phyloP scores from a whole-genome alignment of 495 filamentous ascomycete genomes.

The Halenospora varia region DNA sequence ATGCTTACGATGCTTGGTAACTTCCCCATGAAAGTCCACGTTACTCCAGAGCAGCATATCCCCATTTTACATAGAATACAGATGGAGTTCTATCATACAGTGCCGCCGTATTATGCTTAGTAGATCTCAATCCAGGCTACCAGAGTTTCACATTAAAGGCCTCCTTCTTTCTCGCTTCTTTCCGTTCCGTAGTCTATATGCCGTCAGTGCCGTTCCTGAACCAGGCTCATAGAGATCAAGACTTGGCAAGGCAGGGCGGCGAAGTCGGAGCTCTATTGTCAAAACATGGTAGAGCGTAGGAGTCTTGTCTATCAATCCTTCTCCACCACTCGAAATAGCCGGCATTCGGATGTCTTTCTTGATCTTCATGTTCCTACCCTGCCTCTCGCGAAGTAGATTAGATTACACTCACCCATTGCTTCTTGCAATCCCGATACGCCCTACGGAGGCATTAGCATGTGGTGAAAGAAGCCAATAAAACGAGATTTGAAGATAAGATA shows the following conservation, averaged over 20 bases:
- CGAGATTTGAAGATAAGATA: slow-evolving; percentile 4
- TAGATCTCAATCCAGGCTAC: not conserved
- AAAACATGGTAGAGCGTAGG: too few species aligned
- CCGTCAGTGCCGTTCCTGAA: slow-evolving; percentile 12
- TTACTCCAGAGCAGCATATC: not conserved
- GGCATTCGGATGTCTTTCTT: too few species aligned
- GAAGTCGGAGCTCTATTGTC: not conserved
- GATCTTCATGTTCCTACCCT: too few species aligned
- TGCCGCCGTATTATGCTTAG: not conserved
- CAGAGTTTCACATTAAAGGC: not conserved
- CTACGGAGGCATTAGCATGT: slow-evolving; percentile 37
- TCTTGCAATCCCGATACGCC: slow-evolving; percentile 92
- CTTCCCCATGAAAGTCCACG: too few species aligned
- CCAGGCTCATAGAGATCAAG: not conserved
- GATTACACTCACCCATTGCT: slow-evolving; percentile 69
- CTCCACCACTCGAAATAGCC: too few species aligned
- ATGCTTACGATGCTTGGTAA: too few species aligned
- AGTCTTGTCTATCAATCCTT: too few species aligned
- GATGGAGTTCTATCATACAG: not conserved
- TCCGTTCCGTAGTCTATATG: slow-evolving; percentile 45
- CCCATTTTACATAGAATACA: not conserved
- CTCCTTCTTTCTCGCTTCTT: slow-evolving; percentile 40
- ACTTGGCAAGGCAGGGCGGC: slow-evolving; percentile 11
- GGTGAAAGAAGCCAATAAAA: not conserved
- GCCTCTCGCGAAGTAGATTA: not conserved